These are phyloP conservation scores for Tricholoma hemisulphureum DNA, from an alignment of 768 basidiomycete genomes.

Conservation along the genomic window DNA sequence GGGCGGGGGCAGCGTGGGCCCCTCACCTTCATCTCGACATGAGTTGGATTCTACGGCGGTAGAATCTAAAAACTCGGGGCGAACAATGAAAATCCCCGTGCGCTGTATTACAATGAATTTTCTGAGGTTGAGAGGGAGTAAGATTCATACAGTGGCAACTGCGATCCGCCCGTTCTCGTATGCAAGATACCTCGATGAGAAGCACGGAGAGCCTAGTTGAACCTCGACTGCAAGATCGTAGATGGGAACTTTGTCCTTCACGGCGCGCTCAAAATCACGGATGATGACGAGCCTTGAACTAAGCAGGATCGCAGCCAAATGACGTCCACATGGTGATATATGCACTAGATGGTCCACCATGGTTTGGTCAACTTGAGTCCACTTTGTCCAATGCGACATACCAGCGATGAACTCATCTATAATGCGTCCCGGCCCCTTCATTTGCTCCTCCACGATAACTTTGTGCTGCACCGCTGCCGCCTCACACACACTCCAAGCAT, in stretches of 20 bases:
- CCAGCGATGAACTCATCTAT: slow-evolving; percentile 51
- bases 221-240: slow-evolving; percentile 37
- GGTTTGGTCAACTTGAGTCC: neutral
- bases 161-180: slow-evolving; percentile 45
- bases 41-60: neutral
- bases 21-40: neutral
- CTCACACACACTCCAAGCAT: neutral
- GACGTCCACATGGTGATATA: slow-evolving; percentile 48
- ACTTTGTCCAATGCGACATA: too few relatives aligned
- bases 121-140: slow-evolving; percentile 5
- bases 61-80: slow-evolving; percentile 20
- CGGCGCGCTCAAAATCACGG: slow-evolving; percentile 40
- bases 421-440: slow-evolving; percentile 6
- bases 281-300: slow-evolving; percentile 43
- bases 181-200: slow-evolving; percentile 47
- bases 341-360: slow-evolving; percentile 32
- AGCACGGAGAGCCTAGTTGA: slow-evolving; percentile 39
- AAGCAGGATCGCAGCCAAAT: slow-evolving; percentile 39
- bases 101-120: slow-evolving; percentile 17
- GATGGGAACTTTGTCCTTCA: slow-evolving; percentile 24
- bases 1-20: slow-evolving; percentile 13
- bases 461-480: slow-evolving; percentile 12
- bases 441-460: slow-evolving; percentile 9
- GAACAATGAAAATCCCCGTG: slow-evolving; percentile 32
- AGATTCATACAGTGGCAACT: slow-evolving; percentile 44